Evolutionary conservation across 1,284 basidiomycete genomes (phyloP).

Genomic region (Sanghuangporus sanghuang): DNA sequence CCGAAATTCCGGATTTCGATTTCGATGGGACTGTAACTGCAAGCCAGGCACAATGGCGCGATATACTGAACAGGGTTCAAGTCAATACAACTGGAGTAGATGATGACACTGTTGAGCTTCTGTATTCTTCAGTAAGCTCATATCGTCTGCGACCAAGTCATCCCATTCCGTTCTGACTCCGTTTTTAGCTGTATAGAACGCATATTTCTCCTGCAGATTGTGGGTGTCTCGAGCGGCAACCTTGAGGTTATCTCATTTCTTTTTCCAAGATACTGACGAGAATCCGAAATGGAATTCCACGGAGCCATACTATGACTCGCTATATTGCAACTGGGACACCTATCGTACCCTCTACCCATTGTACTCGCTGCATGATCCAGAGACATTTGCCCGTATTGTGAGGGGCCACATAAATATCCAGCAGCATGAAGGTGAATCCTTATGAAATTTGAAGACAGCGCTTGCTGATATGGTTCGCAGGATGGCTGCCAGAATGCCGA

Average conservation of each 20-base stretch:
- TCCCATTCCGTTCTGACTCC: neutral
- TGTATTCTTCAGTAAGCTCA: constrained; percentile 51
- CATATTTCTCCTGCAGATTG: constrained; percentile 66
- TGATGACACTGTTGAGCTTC: constrained; percentile 44
- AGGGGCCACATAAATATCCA: constrained; percentile 63
- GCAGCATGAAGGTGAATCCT: constrained; percentile 48
- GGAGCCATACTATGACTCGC: constrained; percentile 63
- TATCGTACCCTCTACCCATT: constrained; percentile 55
- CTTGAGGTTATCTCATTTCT: neutral
- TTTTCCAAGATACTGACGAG: constrained; percentile 53
- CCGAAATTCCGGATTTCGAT: constrained; percentile 55
- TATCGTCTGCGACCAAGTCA: neutral
- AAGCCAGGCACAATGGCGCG: constrained; percentile 48
- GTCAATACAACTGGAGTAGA: constrained; percentile 46
- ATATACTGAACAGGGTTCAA: constrained; percentile 47
- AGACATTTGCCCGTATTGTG: constrained; percentile 50
- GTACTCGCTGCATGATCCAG: constrained; percentile 57
- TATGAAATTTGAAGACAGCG: neutral
- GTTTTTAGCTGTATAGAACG: constrained; percentile 48
- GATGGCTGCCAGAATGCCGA: constrained; percentile 61
- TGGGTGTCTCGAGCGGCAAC: constrained; percentile 25
- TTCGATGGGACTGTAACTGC: constrained; percentile 42
- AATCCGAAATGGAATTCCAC: constrained; percentile 62
- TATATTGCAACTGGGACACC: constrained; percentile 71
- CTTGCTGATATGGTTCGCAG: constrained; percentile 25